Evolutionary conservation across 306 rosid genomes (phyloP).

Genomic region (Castanea mollissima): DNA sequence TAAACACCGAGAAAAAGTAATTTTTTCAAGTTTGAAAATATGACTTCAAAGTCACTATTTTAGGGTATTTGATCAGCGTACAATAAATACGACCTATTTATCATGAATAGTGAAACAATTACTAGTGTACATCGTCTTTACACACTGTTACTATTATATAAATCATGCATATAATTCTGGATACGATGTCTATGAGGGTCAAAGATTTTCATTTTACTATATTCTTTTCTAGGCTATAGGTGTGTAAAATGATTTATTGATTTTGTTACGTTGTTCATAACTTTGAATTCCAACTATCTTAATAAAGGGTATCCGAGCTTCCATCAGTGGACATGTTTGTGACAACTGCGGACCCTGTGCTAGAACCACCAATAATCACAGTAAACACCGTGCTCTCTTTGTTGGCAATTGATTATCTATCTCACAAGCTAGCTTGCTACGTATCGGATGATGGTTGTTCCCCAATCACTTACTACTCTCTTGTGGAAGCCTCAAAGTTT

Average conservation of each 20-base stretch:
- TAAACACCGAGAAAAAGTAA: too few relatives aligned
- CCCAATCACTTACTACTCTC: slow-evolving; percentile 40
- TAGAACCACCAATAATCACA: slow-evolving; percentile 70
- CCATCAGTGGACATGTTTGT: slow-evolving; percentile 73
- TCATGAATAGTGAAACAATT: too few relatives aligned
- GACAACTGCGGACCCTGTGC: slow-evolving; percentile 60
- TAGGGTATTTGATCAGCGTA: too few relatives aligned
- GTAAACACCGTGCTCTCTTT: slow-evolving; percentile 67
- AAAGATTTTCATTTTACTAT: too few relatives aligned
- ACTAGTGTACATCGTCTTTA: too few relatives aligned
- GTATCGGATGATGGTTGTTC: slow-evolving; percentile 85
- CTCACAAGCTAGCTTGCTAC: slow-evolving; percentile 69
- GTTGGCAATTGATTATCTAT: slow-evolving; percentile 70
- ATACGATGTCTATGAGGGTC: too few relatives aligned
- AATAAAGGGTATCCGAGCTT: slow-evolving; percentile 42
- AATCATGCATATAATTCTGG: too few relatives aligned
- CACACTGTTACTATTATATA: too few relatives aligned
- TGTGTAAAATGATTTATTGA: neutral
- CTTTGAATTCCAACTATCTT: neutral
- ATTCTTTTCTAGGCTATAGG: too few relatives aligned
- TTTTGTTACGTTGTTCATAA: neutral
- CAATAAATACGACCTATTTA: too few relatives aligned
- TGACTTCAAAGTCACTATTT: too few relatives aligned
- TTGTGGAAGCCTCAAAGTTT: slow-evolving; percentile 50
- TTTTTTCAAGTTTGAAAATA: too few relatives aligned